Conservation (phyloP, 345 rosid species). For the Draba incana region DNA sequence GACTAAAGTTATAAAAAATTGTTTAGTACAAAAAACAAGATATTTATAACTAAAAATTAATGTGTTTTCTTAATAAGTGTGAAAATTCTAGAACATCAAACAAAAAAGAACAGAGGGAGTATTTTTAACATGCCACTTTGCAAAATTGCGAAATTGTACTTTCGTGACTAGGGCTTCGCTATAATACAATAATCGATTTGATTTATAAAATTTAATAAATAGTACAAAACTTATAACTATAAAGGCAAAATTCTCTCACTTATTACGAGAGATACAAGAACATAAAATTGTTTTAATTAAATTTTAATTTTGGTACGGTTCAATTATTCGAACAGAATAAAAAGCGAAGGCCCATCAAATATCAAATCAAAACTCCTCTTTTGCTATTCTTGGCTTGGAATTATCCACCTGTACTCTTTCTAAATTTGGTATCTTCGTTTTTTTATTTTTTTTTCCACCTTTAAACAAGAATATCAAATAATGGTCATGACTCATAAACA, state of each 20-base stretch:
- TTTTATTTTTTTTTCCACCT: not conserved
- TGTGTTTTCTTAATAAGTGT: too few species aligned
- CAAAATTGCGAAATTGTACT: too few species aligned
- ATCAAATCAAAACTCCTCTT: slow-evolving; percentile 36
- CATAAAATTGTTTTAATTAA: not conserved
- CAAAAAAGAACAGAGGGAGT: too few species aligned
- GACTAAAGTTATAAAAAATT: too few species aligned
- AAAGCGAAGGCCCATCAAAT: slow-evolving; percentile 34
- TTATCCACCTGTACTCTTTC: slow-evolving; percentile 35
- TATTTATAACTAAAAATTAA: too few species aligned
- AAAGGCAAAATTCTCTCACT: not conserved
- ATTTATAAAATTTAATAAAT: not conserved
- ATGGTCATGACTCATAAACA: too few species aligned
- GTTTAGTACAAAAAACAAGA: too few species aligned
- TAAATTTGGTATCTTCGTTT: slow-evolving; percentile 31
- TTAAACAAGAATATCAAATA: not conserved
- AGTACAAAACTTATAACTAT: not conserved
- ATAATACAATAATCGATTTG: not conserved
- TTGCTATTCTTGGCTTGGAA: slow-evolving; percentile 32
- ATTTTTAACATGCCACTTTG: too few species aligned
- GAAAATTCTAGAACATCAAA: too few species aligned
- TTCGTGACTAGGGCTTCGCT: slow-evolving; percentile 10
- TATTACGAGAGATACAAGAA: not conserved
- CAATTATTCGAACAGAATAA: slow-evolving; percentile 13
- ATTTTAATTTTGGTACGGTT: not conserved